Evolutionary conservation across 257 asterid genomes (phyloP), one percentile per base, ranked within the genome.

Genomic region (Solanum verrucosum): DNA sequence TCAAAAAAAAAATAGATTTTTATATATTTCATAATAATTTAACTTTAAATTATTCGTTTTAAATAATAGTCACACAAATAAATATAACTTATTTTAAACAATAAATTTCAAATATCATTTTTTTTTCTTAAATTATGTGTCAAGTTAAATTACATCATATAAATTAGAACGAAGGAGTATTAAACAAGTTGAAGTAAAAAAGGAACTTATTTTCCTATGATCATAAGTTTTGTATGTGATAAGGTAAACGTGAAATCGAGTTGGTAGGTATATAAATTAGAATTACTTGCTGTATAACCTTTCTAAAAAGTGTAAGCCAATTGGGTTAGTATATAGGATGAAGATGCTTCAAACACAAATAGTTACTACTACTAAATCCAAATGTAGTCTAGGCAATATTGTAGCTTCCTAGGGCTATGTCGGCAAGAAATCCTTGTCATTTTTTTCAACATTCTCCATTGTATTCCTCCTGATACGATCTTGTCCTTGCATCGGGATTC

Each of bases 401-500:
- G 44, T 71, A 70, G 63, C 70, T 71, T 75, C 87, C 46, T 83
- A 33, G 70, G 23, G 23, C 52, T 85, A 72, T 83, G 37, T 84
- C 81, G 88, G 72, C 40, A 21, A 31, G 33, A 74, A 38, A 88
- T 73, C 59, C 86, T 72, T 29, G 65, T 25, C 67, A 79, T 27
- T 79, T 79, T 44, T 44, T 27, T 44, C 42, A 82, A 44, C 38
- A 49, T 37, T n/a, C 59, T 27, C 15, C 16, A 34, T 70, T 60
- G 84, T 70, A 79, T 86, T 90, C 72, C 84, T 88, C 77, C 84
- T 25, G 27, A 27, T 68, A 56, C 86, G 89, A 88, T 88, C 52
- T 85, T 86, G 88, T 85, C 90, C 70, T 40, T 25, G 63, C 84
- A 60, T 81, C 38, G 90, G 82, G 83, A 42, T 87, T 84, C 89